These are phyloP conservation scores for Boletellus deceptivus DNA, from an alignment of 1,284 basidiomycete species.

Conservation along the genomic window DNA sequence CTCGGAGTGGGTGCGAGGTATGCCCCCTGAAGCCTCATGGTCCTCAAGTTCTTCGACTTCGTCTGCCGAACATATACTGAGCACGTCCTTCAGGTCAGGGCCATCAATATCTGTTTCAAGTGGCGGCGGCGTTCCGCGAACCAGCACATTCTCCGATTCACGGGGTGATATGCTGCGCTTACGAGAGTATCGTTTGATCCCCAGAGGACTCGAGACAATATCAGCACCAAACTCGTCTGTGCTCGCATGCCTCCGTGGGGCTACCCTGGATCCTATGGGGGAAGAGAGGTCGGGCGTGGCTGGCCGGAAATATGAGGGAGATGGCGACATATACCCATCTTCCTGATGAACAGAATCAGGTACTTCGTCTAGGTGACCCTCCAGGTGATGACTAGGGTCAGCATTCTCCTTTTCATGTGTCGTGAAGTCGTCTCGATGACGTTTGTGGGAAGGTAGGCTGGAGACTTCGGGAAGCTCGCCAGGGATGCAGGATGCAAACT, in stretches of 20 bases:
- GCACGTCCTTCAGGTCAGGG: slow-evolving; percentile 49
- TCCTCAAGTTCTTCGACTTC: slow-evolving; percentile 45
- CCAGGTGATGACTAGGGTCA: slow-evolving; percentile 34
- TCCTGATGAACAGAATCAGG: slow-evolving; percentile 53
- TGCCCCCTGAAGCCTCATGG: neutral
- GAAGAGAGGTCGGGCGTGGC: slow-evolving; percentile 65
- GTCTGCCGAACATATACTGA: slow-evolving; percentile 44
- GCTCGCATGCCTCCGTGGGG: slow-evolving; percentile 9
- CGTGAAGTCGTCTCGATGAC: slow-evolving; percentile 46
- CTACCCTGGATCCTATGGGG: slow-evolving; percentile 37
- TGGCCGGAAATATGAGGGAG: slow-evolving; percentile 47
- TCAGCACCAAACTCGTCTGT: slow-evolving; percentile 54
- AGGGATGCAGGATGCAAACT: slow-evolving; percentile 4
- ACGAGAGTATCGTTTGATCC: slow-evolving; percentile 27
- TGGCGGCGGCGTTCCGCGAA: slow-evolving; percentile 35
- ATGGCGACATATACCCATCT: slow-evolving; percentile 73
- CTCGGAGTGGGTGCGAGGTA: neutral
- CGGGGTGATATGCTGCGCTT: slow-evolving; percentile 7
- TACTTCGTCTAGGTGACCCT: slow-evolving; percentile 26
- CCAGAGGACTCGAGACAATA: slow-evolving; percentile 58
- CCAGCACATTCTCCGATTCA: slow-evolving; percentile 35
- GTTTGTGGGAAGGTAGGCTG: slow-evolving; percentile 20
- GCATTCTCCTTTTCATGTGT: slow-evolving; percentile 41
- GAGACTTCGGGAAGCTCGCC: slow-evolving; percentile 41
- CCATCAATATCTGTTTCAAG: slow-evolving; percentile 26